These are phyloP conservation scores for Didymella lethalis DNA, from an alignment of 2,329 filamentous ascomycete species.

Conservation along the genomic window DNA sequence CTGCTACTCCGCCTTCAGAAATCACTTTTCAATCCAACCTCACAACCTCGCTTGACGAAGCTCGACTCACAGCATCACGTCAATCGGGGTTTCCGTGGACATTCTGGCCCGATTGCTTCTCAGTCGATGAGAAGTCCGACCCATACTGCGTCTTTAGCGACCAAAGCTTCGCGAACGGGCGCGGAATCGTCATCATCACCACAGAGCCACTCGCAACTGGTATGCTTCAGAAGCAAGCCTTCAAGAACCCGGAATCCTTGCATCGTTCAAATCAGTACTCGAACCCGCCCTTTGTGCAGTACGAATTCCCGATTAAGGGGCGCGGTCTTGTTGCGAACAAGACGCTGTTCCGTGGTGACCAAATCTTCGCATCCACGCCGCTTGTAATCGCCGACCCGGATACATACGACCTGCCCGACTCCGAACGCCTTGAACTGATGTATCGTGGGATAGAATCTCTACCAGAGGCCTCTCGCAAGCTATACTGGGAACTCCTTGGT, in stretches of 20 bases:
- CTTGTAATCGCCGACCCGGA: slow-evolving; percentile 42
- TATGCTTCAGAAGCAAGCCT: slow-evolving; percentile 43
- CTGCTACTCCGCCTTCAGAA: slow-evolving; percentile 13
- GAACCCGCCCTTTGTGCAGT: slow-evolving; percentile 40
- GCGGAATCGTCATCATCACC: slow-evolving; percentile 45
- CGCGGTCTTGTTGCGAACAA: slow-evolving; percentile 47
- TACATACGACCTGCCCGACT: slow-evolving; percentile 32
- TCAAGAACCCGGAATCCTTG: slow-evolving; percentile 32
- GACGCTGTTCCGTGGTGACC: slow-evolving; percentile 45
- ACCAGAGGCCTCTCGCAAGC: slow-evolving; percentile 25
- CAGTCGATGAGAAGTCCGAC: slow-evolving; percentile 34
- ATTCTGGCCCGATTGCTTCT: slow-evolving; percentile 45
- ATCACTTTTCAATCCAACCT: slow-evolving; percentile 32
- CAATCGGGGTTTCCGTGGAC: slow-evolving; percentile 43
- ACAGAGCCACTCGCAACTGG: slow-evolving; percentile 37
- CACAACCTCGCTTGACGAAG: slow-evolving; percentile 34
- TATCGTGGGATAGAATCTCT: slow-evolving; percentile 41
- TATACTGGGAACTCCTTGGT: slow-evolving; percentile 44
- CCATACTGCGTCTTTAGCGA: slow-evolving; percentile 44
- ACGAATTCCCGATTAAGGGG: slow-evolving; percentile 45
- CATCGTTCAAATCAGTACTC: slow-evolving; percentile 33
- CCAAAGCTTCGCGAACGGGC: slow-evolving; percentile 40
- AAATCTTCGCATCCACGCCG: slow-evolving; percentile 46
- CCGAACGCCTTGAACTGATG: slow-evolving; percentile 38
- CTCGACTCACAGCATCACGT: slow-evolving; percentile 30